Evolutionary conservation across 768 basidiomycete genomes (phyloP).

Genomic region (Mycena epipterygia): DNA sequence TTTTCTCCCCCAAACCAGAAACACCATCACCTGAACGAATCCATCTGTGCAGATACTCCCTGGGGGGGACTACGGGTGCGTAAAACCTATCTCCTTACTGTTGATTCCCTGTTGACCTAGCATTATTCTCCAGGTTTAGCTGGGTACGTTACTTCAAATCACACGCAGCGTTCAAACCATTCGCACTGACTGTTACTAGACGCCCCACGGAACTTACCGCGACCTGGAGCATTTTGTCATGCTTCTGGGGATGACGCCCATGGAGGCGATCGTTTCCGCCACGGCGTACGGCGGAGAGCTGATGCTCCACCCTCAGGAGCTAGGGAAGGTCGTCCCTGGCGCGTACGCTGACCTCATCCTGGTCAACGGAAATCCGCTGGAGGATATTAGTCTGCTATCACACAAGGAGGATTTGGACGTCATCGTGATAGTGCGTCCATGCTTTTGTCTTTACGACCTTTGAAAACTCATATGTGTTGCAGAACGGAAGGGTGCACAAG

Average conservation of each 20-base stretch:
- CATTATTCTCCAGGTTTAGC: constrained; percentile 3
- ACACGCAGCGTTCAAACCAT: constrained; percentile 1
- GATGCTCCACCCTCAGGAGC: constrained; percentile 51
- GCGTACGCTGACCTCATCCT: constrained; percentile 54
- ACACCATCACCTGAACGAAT: not conserved
- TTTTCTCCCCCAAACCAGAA: not conserved
- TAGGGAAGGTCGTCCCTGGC: constrained; percentile 52
- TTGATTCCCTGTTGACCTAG: not conserved
- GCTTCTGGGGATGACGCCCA: constrained; percentile 48
- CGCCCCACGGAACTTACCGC: constrained; percentile 51
- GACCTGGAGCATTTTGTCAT: constrained; percentile 55
- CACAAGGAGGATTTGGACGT: constrained; percentile 48
- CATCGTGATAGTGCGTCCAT: constrained; percentile 48
- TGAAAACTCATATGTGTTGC: too few species aligned
- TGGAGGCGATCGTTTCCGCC: constrained; percentile 53
- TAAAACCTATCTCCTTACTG: not conserved
- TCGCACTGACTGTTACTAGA: constrained; percentile 40
- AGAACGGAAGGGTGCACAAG: constrained; percentile 22
- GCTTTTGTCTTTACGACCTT: not conserved
- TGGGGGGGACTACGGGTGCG: constrained; percentile 54
- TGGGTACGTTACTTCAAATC: constrained; percentile 9
- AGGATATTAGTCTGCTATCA: constrained; percentile 50
- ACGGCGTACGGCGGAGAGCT: constrained; percentile 53
- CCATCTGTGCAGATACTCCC: constrained; percentile 42
- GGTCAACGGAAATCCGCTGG: constrained; percentile 51